Percentiles rank a stretch among this genome's conserved stretches.
phyloP scores from a whole-genome alignment of 31 red algal genomes.

The Odonthalia washingtoniensis region DNA sequence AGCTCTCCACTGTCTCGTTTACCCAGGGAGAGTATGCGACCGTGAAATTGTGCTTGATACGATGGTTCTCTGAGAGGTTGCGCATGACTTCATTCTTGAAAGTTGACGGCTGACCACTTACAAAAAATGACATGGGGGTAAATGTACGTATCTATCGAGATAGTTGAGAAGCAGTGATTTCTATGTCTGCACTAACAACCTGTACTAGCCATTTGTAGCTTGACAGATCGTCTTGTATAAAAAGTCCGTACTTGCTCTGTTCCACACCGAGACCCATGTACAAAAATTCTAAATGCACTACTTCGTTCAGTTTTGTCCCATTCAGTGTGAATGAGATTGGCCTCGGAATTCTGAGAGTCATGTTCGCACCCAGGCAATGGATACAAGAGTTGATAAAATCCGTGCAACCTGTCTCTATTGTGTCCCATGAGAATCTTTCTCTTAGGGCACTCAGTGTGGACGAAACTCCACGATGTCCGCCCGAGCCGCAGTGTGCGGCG shows the following conservation, averaged over 20 bases:
- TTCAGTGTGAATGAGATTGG: conserved; percentile 26
- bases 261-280: conserved; percentile 20
- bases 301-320: conserved; percentile 18
- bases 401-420: background rate
- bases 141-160: conserved; percentile 12
- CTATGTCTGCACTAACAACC: background rate
- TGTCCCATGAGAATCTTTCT: conserved; percentile 19
- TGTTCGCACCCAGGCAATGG: conserved; percentile 20
- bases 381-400: conserved; percentile 35
- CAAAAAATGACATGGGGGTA: background rate
- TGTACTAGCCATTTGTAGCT: conserved; percentile 16
- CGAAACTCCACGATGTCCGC: conserved; percentile 24
- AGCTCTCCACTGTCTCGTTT: conserved; percentile 8
- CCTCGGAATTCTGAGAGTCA: background rate
- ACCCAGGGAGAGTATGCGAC: conserved; percentile 23
- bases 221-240: conserved; percentile 2
- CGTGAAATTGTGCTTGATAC: background rate
- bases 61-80: background rate
- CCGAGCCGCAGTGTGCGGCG: conserved; percentile 3
- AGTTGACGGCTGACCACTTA: background rate
- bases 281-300: conserved; percentile 16
- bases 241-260: background rate
- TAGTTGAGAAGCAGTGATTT: background rate
- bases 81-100: conserved; percentile 6
- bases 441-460: background rate